A percentile compares a stretch with the other conserved stretches of the same genome.
Conservation (phyloP, 2,329 filamentous ascomycete species). For the Penicillium sclerotigenum region DNA sequence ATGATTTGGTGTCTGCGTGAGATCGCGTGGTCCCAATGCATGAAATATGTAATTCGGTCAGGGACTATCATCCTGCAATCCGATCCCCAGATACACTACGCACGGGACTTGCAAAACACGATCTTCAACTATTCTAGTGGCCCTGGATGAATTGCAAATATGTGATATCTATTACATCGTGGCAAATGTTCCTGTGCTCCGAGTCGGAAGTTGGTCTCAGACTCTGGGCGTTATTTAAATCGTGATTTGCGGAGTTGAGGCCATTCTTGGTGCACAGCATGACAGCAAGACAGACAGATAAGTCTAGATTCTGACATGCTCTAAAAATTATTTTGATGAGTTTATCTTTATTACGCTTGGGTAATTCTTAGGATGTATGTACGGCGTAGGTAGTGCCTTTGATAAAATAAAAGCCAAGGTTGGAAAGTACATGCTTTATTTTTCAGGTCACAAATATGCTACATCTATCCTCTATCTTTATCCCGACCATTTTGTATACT, state of each 20-base stretch:
- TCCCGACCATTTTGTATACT: background rate
- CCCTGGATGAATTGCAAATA: conserved; percentile 10
- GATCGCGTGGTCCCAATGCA: conserved; percentile 1
- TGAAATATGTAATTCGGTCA: conserved; percentile 8
- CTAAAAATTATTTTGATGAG: background rate
- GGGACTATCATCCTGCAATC: conserved; percentile 13
- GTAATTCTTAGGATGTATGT: background rate
- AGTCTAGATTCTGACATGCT: background rate
- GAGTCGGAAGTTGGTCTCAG: background rate
- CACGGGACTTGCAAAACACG: conserved; percentile 24
- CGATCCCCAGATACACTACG: conserved; percentile 11
- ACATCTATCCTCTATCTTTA: no score
- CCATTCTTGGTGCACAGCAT: background rate
- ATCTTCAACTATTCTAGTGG: conserved; percentile 6
- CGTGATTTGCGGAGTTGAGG: conserved; percentile 1
- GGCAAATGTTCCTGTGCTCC: background rate
- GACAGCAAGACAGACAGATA: background rate
- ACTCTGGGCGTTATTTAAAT: background rate
- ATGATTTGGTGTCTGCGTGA: conserved; percentile 2
- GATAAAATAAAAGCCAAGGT: background rate
- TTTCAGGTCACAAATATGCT: background rate
- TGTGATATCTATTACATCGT: background rate
- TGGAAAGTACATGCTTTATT: background rate
- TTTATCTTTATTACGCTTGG: background rate
- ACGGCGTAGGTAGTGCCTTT: background rate